phyloP scores from a whole-genome alignment of 257 asterid genomes.

The Cruciata laevipes region DNA sequence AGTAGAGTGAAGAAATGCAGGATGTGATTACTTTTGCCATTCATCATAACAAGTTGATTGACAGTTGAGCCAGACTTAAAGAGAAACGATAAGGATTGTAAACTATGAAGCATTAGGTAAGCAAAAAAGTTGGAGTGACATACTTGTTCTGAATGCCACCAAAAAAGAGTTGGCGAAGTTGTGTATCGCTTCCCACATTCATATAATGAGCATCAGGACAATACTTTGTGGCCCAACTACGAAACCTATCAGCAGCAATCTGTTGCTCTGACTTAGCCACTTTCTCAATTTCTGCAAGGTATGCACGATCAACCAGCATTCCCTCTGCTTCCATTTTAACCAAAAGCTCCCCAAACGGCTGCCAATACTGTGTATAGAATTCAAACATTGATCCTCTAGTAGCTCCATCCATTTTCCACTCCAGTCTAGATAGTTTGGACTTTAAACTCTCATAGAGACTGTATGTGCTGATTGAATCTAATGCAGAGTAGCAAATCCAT shows the following conservation, averaged over 20 bases:
- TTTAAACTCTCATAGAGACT: conserved; percentile 80
- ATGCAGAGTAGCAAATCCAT: conserved; percentile 91
- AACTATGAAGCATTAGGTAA: background rate
- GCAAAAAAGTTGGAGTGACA: conserved; percentile 7
- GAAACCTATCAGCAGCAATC: conserved; percentile 76
- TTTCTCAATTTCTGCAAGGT: conserved; percentile 86
- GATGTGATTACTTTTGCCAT: background rate
- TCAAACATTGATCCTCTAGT: conserved; percentile 71
- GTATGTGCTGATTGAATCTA: conserved; percentile 87
- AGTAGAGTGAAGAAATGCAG: background rate
- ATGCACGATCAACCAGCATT: conserved; percentile 79
- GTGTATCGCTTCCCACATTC: conserved; percentile 96
- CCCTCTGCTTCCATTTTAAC: conserved; percentile 93
- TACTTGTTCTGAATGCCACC: conserved; percentile 91
- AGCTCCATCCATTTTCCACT: conserved; percentile 70
- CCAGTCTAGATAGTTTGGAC: conserved; percentile 44
- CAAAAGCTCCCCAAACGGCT: conserved; percentile 93
- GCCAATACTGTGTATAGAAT: conserved; percentile 61
- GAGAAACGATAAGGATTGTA: background rate
- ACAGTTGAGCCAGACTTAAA: background rate
- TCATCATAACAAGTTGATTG: background rate
- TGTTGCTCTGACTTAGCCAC: conserved; percentile 82
- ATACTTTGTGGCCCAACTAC: conserved; percentile 84
- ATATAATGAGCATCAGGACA: conserved; percentile 78
- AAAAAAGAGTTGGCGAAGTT: conserved; percentile 80